Percentiles rank a stretch among this genome's conserved stretches.
Conservation (phyloP, 2,329 filamentous ascomycete species). For the Paracoccidioides brasiliensis region DNA sequence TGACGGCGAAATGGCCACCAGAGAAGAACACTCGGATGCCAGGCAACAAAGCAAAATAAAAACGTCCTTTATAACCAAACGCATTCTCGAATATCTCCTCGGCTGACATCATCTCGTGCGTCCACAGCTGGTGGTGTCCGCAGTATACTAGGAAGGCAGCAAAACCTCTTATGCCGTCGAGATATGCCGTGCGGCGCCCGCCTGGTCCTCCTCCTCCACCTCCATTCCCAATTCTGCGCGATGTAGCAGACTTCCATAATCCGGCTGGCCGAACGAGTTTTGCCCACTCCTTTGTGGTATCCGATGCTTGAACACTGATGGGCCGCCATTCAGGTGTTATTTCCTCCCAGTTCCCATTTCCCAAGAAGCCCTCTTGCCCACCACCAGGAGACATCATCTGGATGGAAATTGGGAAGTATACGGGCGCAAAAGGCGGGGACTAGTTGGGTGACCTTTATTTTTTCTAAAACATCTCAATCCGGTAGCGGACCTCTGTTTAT, state of each 20-base stretch:
- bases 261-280: conserved; percentile 13
- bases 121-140: conserved; percentile 49
- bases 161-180: conserved; percentile 17
- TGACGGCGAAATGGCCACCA: conserved; percentile 33
- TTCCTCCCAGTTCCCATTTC: conserved; percentile 14
- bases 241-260: not conserved
- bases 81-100: conserved; percentile 39
- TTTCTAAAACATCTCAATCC: not conserved
- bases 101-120: conserved; percentile 32
- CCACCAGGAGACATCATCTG: not conserved
- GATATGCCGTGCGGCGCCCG: conserved; percentile 15
- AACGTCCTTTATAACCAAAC: conserved; percentile 6
- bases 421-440: not conserved
- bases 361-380: conserved; percentile 11
- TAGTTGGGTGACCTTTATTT: not conserved
- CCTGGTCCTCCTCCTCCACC: not conserved
- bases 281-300: conserved; percentile 9
- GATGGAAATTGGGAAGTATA: not conserved
- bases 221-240: not conserved
- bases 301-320: conserved; percentile 1
- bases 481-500: too few species aligned
- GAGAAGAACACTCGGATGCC: conserved; percentile 17
- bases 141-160: conserved; percentile 34
- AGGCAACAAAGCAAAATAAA: conserved; percentile 6
- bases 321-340: conserved; percentile 2